A percentile compares a stretch with the other conserved stretches of the same genome.
These are phyloP conservation scores for Dorcoceras hygrometricum DNA, from an alignment of 257 asterid species.

Conservation along the genomic window DNA sequence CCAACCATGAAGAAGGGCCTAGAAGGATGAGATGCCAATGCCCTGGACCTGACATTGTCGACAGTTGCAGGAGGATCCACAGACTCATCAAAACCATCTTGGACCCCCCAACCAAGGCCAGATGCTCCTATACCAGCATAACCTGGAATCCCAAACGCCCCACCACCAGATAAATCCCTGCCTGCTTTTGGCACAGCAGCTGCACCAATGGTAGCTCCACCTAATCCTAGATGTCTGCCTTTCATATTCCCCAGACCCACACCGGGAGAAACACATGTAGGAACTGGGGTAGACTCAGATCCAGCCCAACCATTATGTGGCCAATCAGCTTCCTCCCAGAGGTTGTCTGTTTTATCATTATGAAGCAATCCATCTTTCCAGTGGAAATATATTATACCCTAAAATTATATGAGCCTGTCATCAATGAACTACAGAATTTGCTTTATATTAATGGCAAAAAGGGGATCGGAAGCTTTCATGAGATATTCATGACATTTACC, in stretches of 20 bases:
- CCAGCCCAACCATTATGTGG: constrained; percentile 94
- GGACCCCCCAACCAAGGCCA: constrained; percentile 84
- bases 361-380: constrained; percentile 68
- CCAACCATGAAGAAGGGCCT: constrained; percentile 95
- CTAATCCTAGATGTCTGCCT: constrained; percentile 66
- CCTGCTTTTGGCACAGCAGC: constrained; percentile 51
- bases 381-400: constrained; percentile 86
- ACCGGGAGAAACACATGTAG: constrained; percentile 72
- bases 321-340: constrained; percentile 97
- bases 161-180: constrained; percentile 47
- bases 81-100: constrained; percentile 82
- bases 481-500: background rate
- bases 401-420: constrained; percentile 25
- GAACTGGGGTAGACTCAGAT: constrained; percentile 64
- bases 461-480: constrained; percentile 11
- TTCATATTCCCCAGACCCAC: constrained; percentile 76
- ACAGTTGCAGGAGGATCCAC: constrained; percentile 82
- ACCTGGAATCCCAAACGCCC: constrained; percentile 63
- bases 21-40: constrained; percentile 87
- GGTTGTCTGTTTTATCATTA: constrained; percentile 53
- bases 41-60: constrained; percentile 69
- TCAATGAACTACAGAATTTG: background rate
- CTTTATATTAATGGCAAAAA: no score
- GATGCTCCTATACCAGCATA: constrained; percentile 60
- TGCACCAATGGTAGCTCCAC: constrained; percentile 77